phyloP scores from a whole-genome alignment of 805 yeast species.

The Ogataea paraovalis region DNA sequence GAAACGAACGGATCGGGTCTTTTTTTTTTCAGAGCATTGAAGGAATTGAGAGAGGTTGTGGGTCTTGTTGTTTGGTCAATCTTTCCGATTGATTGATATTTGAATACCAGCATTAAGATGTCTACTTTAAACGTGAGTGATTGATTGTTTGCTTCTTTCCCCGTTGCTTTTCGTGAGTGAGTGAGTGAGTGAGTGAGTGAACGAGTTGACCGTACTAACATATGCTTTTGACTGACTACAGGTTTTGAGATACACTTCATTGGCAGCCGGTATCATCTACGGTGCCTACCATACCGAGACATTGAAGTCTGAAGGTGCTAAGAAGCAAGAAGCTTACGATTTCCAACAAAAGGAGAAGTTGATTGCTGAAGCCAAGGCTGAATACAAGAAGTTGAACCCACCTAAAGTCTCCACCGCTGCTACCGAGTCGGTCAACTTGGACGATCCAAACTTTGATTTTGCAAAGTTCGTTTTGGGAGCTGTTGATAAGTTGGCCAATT shows the following conservation, averaged over 20 bases:
- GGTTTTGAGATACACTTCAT: slow-evolving; percentile 90
- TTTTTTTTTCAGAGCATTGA: too few relatives aligned
- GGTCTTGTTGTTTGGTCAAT: too few relatives aligned
- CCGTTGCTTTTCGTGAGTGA: too few relatives aligned
- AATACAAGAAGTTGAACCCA: slow-evolving; percentile 64
- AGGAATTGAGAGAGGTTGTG: too few relatives aligned
- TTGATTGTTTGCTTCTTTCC: background rate
- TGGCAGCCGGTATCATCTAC: slow-evolving; percentile 82
- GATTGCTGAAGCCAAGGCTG: slow-evolving; percentile 84
- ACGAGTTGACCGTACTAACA: slow-evolving; percentile 6
- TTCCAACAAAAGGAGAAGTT: slow-evolving; percentile 67
- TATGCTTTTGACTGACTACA: slow-evolving; percentile 19
- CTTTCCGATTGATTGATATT: too few relatives aligned
- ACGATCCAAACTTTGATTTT: slow-evolving; percentile 87
- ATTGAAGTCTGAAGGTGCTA: slow-evolving; percentile 56
- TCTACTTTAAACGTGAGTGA: slow-evolving; percentile 46
- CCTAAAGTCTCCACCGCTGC: slow-evolving; percentile 39
- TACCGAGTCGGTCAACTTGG: slow-evolving; percentile 60
- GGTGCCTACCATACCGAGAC: slow-evolving; percentile 83
- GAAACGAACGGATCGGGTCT: too few relatives aligned
- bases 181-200: too few relatives aligned
- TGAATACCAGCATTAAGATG: slow-evolving; percentile 29
- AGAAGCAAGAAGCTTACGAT: slow-evolving; percentile 53
- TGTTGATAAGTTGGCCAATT: slow-evolving; percentile 45
- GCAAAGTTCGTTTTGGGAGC: slow-evolving; percentile 65